Evolutionary conservation across 768 basidiomycete genomes (phyloP), one percentile per base, ranked within the genome.

Genomic region (Asterophora lycoperdoides): DNA sequence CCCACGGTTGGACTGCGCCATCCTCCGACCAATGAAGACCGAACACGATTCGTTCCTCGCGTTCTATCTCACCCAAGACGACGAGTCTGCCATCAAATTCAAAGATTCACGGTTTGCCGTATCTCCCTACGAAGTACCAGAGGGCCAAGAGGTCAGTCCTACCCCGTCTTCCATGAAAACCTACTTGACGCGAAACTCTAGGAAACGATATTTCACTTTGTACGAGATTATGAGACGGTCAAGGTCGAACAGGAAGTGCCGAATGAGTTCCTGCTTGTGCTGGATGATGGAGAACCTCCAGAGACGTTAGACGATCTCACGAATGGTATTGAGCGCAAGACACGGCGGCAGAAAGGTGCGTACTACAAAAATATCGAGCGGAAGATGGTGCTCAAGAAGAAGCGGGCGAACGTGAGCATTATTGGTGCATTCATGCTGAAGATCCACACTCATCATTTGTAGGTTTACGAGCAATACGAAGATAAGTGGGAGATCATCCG

Each of bases 361-460:
- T 92, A 88, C 60, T 92, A 91, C 69, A 93, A 90, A 67, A 84
- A 84, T 60, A 89, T 93, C 46, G 88, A 90, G 67, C 80, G 89
- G 39, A 92, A 91, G 68, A 91, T 91, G 83, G 73, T 80, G 18
- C 71, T 93, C 35, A 91, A 91, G 67, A 91, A 90, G 72, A 89
- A 83, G 64, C 80, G 90, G 7, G 79, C 78, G 14, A 87, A 88
- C 62, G 89, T 90, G 53, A 64, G 79, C 72, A 30, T 26, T 37
- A 5, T 5, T 35, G n/a, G 35, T 23, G 3, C 6, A 3, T 23
- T 23, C 32, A 15, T 15, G 10, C 39, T 39, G 14, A 32, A 46
- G 9, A 38, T 50, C 15, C 42, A 51, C 11, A 32, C 13, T 50
- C 39, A 11, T 18, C 3, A 18, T 17, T 20, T 9, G 60, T 14